Percentiles rank a stretch among this genome's conserved stretches.
phyloP scores from a whole-genome alignment of 805 yeast genomes.

The Cyberlindnera xishuangbannaensis region DNA sequence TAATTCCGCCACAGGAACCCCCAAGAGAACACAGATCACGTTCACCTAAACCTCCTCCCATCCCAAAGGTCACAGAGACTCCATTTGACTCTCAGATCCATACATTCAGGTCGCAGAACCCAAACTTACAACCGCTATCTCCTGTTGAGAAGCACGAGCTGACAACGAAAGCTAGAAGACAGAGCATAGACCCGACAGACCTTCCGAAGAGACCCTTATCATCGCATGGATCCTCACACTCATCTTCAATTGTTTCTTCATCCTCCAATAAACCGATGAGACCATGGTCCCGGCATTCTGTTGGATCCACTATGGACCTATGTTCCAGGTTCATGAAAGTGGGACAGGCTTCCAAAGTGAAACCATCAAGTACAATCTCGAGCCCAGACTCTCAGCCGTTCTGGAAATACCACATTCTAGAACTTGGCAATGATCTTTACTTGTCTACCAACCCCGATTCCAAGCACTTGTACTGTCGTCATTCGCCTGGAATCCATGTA shows the following conservation, averaged over 20 bases:
- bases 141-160: constrained; percentile 5
- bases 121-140: constrained; percentile 22
- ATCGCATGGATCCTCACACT: too few species aligned
- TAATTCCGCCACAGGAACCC: too few species aligned
- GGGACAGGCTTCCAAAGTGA: neutral
- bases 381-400: constrained; percentile 13
- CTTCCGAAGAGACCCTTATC: too few species aligned
- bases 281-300: constrained; percentile 6
- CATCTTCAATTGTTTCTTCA: neutral
- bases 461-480: constrained; percentile 51
- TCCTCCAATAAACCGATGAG: constrained; percentile 1
- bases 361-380: neutral
- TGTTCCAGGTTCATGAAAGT: constrained; percentile 6
- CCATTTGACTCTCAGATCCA: constrained; percentile 2
- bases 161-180: constrained; percentile 1
- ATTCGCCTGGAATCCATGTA: constrained; percentile 59
- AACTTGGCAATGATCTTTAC: constrained; percentile 49
- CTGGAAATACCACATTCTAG: constrained; percentile 54
- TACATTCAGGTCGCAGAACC: constrained; percentile 16
- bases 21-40: too few species aligned
- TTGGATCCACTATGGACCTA: constrained; percentile 10
- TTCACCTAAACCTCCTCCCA: too few species aligned
- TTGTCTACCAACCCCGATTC: constrained; percentile 63
- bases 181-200: constrained; percentile 3
- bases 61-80: neutral